Evolutionary conservation across 2,329 filamentous ascomycete genomes (phyloP), one percentile per base, ranked within the genome.

Genomic region (Albifimbria verrucaria): DNA sequence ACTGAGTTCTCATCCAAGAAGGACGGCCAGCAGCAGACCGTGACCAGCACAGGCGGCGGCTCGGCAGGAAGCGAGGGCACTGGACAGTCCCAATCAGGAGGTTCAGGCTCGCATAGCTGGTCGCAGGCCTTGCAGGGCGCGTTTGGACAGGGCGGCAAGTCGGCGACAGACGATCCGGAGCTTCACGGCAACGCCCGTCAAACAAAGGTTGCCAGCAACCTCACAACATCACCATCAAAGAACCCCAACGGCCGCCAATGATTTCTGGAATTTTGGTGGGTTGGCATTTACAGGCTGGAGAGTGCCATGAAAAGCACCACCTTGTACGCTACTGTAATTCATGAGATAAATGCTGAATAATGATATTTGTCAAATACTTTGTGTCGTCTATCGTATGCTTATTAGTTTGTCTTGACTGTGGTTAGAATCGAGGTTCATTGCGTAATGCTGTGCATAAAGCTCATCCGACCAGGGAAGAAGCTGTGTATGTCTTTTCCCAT

Each of bases 1-100:
- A 57, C 68, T 12, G 65, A 71, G 56, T 54, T 66, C 52, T 48
- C 58, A 23, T 52, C 52, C 21, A 58, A 58, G 52, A 47, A 56
- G 18, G 48, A 39, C 26, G 48, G 32, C 18, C 47, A 48, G 28
- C n/a, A 50, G 10, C 36, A 52, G 18, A 45, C 47, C 43, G 21
- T 21, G 6, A 24, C 18, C 21, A 22, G 12, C 12, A 21, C 12
- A 10, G 43, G 43, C 41, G 41, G 41, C 20, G 45, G 23, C 2
- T 5, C 23, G n/a, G 43, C 17, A 7, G 43, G 43, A 11, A 18
- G 15, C 15, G 21, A 17, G 15, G 45, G 24, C 24, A 26, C 45
- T 4, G 5, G 22, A 11, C 22, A 9, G 2, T 48, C 45, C 10
- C 4, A 20, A 6, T 48, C 23, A 10, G 17, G 28, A 10, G 45